Conservation (phyloP, 2,329 filamentous ascomycete species). For the Penicillium janthinellum region DNA sequence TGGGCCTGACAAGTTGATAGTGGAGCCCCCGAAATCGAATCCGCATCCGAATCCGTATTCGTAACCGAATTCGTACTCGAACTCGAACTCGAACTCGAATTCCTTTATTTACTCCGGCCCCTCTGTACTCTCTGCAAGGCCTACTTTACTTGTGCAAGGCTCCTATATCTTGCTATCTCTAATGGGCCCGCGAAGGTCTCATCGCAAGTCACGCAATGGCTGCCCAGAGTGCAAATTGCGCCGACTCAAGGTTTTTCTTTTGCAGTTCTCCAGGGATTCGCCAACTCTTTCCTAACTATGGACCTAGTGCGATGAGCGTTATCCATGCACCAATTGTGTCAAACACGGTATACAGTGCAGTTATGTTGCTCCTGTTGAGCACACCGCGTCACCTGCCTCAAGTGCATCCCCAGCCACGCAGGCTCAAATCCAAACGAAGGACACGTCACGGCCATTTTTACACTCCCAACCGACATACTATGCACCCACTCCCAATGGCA, state of each 20-base stretch:
- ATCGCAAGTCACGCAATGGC: slow-evolving; percentile 33
- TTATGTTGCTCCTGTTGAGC: slow-evolving; percentile 15
- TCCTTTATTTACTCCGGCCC: slow-evolving; percentile 3
- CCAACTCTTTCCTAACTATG: background rate
- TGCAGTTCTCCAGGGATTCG: background rate
- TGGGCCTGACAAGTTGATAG: background rate
- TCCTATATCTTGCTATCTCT: background rate
- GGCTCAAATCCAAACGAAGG: background rate
- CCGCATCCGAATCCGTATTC: slow-evolving; percentile 20
- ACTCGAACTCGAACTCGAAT: slow-evolving; percentile 17
- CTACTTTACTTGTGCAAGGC: background rate
- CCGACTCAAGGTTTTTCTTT: slow-evolving; percentile 27
- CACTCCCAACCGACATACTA: slow-evolving; percentile 3
- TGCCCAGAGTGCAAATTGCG: slow-evolving; percentile 30
- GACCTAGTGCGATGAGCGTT: slow-evolving; percentile 30
- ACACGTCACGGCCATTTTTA: slow-evolving; percentile 2
- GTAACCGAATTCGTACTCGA: slow-evolving; percentile 15
- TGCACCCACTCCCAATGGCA: slow-evolving; percentile 6
- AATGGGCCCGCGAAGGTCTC: slow-evolving; percentile 30
- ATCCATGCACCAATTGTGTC: slow-evolving; percentile 30
- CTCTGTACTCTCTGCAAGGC: background rate
- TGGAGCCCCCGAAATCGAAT: slow-evolving; percentile 8
- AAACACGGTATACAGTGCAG: slow-evolving; percentile 28
- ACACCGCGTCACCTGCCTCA: background rate
- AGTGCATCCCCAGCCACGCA: slow-evolving; percentile 6